Evolutionary conservation across 2,329 filamentous ascomycete genomes (phyloP), one percentile per base, ranked within the genome.

Genomic region (Penicillium psychrosexuale): DNA sequence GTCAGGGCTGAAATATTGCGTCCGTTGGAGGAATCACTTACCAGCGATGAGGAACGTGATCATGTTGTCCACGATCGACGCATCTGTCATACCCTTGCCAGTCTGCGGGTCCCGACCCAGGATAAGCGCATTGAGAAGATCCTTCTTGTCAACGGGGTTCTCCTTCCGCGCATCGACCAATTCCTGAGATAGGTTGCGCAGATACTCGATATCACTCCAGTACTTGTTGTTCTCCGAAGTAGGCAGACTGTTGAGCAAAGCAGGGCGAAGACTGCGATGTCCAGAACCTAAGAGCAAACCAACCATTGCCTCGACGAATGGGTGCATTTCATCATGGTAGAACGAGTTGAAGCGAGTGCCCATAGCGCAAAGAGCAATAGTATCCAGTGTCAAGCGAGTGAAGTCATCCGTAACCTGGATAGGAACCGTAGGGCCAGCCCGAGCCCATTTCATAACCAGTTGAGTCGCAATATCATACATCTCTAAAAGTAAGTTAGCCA

Each of bases 281-380:
- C 80, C 82, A 6, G 79, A 81, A 57, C 86, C 84, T 12, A 70
- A 64, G 1, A 91, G 74, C 51, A 88, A 82, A n/a, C 78, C 78
- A 1, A 78, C 78, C 87, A 91, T 90, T 33, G 85, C 82, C 42
- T 78, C 69, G 37, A 90, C 78, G 62, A 91, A 91, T 0, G 87
- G 87, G 61, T 91, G 88, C 68, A 87, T 75, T 8, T 84, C 77
- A 13, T 88, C 82, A 28, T 79, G 78, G 66, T 91, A 91, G 71
- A 86, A 90, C 1, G 83, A 86, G 72, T 91, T 91, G 78, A 91
- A 91, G 17, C 88, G 84, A 56, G 80, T 87, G 36, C 82, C 82
- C 84, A 89, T 87, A n/a, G 83, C 77, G 68, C 86, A 88, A 28
- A 91, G 78, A 1, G 85, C 86, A 8, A 91, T 79, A 0, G 87